These are phyloP conservation scores for Aspergillus fischeri DNA, from an alignment of 2,329 filamentous ascomycete species.

Conservation along the genomic window DNA sequence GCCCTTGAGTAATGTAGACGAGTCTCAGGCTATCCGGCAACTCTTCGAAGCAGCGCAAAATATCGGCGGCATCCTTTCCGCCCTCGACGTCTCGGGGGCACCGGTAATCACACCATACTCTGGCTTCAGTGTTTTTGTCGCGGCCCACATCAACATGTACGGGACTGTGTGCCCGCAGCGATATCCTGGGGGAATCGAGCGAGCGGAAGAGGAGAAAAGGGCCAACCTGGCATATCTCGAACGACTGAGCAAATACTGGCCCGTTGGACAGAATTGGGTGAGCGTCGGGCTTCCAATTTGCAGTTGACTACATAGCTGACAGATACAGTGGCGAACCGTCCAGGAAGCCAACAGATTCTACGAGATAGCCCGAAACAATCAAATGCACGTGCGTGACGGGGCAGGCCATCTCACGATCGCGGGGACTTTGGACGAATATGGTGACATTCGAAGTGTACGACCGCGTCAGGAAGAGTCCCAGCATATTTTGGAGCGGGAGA, in stretches of 20 bases:
- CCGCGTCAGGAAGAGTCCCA: conserved; percentile 17
- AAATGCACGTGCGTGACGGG: conserved; percentile 16
- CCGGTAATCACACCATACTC: conserved; percentile 35
- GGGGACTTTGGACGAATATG: conserved; percentile 35
- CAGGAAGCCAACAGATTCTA: conserved; percentile 36
- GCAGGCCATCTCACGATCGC: conserved; percentile 28
- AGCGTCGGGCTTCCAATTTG: neutral
- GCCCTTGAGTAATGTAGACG: conserved; percentile 11
- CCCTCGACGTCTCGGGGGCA: conserved; percentile 27
- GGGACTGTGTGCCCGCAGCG: conserved; percentile 30
- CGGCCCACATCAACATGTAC: conserved; percentile 38
- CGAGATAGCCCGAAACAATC: conserved; percentile 27
- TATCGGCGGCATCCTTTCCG: conserved; percentile 28
- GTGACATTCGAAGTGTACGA: conserved; percentile 30
- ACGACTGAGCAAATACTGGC: conserved; percentile 30
- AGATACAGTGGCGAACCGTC: conserved; percentile 29
- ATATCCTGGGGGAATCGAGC: conserved; percentile 29
- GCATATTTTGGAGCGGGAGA: conserved; percentile 8
- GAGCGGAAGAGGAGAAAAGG: conserved; percentile 30
- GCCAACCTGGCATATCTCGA: conserved; percentile 32
- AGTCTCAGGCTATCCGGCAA: conserved; percentile 21
- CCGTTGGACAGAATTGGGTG: conserved; percentile 34
- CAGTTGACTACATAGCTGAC: neutral
- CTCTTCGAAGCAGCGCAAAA: conserved; percentile 32
- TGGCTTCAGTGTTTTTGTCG: conserved; percentile 36